Conservation (phyloP, 2,329 filamentous ascomycete genomes). For the Neonectria coccinea region DNA sequence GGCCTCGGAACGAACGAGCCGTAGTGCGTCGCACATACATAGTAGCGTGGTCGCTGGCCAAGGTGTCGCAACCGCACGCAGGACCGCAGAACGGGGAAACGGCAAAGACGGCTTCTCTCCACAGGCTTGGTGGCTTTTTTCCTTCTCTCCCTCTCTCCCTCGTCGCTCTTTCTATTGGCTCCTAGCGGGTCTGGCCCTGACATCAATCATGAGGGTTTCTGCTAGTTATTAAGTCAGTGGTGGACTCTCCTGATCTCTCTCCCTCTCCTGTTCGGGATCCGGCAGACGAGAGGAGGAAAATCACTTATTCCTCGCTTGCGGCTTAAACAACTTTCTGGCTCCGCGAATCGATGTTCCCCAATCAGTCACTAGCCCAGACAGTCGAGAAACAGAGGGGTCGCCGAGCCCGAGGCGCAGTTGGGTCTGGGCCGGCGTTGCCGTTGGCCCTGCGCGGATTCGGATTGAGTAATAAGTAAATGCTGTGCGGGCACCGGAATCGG, state of each 20-base stretch:
- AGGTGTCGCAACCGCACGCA: neutral
- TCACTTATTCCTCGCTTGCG: neutral
- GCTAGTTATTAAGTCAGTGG: no score
- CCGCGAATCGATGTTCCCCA: constrained; percentile 16
- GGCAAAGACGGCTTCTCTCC: constrained; percentile 44
- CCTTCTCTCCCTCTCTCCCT: neutral
- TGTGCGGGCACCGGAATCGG: neutral
- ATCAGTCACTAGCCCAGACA: constrained; percentile 21
- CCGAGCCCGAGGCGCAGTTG: neutral
- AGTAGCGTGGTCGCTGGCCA: constrained; percentile 16
- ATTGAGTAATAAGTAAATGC: neutral
- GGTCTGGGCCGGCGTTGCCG: constrained; percentile 10
- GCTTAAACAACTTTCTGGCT: neutral
- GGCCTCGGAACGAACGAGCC: constrained; percentile 44
- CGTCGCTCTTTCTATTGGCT: neutral
- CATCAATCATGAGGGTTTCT: constrained; percentile 5
- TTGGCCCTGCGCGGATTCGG: constrained; percentile 2
- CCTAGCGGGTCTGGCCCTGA: constrained; percentile 1
- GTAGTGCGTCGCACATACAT: constrained; percentile 33
- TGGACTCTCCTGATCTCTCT: neutral
- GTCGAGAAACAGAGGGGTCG: constrained; percentile 7
- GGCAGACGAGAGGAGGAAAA: neutral
- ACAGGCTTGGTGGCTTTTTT: constrained; percentile 29
- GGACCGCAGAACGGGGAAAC: constrained; percentile 24
- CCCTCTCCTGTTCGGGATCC: neutral